Evolutionary conservation across 257 asterid genomes (phyloP).

Genomic region (Nicotiana noctiflora): DNA sequence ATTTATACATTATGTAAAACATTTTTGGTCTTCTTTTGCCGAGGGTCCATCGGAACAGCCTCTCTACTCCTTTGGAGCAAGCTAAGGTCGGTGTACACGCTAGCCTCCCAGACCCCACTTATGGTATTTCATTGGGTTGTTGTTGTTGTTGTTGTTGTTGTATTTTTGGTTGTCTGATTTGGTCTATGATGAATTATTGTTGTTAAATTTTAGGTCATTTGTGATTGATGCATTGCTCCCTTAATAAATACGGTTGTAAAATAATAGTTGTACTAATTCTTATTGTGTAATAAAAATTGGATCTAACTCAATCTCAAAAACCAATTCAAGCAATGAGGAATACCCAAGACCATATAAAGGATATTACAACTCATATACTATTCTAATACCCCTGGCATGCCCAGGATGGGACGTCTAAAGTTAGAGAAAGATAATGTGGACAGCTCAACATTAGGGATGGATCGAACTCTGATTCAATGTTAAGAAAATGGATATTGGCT

Average conservation of each 20-base stretch:
- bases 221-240: background rate
- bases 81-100: too few species aligned
- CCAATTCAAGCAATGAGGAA: background rate
- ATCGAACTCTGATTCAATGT: background rate
- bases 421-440: background rate
- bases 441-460: background rate
- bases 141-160: background rate
- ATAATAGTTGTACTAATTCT: background rate
- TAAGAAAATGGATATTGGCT: background rate
- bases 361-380: background rate
- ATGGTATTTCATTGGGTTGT: background rate
- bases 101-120: too few species aligned
- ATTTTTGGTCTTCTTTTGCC: background rate
- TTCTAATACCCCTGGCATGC: background rate
- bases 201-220: background rate
- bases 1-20: background rate
- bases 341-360: too few species aligned
- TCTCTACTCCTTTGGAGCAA: too few species aligned
- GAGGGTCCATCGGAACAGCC: too few species aligned
- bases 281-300: too few species aligned
- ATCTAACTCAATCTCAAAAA: background rate
- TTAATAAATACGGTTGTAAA: background rate
- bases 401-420: background rate
- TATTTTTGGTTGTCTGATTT: background rate
- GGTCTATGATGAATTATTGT: background rate